Conservation (phyloP, 371 early-diverging fungal genomes). For the Rhizopus stolonifer region DNA sequence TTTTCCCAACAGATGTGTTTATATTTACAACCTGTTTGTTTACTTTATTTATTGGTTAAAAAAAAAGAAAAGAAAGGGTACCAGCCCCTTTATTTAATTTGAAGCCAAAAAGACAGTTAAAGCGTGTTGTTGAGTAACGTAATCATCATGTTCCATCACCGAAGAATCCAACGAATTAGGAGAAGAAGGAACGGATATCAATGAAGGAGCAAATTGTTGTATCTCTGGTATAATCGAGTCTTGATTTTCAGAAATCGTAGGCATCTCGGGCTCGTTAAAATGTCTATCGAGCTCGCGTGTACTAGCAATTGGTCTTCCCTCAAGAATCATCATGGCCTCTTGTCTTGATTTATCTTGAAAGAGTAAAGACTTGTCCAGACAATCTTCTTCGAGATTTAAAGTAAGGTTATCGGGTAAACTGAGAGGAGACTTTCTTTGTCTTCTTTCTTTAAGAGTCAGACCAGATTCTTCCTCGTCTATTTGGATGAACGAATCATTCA, state of each 20-base stretch:
- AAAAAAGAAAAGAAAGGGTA: too few relatives aligned
- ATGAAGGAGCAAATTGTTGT: constrained; percentile 32
- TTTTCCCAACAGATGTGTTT: too few relatives aligned
- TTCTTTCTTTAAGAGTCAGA: constrained; percentile 19
- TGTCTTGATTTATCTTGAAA: constrained; percentile 16
- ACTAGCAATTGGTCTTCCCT: constrained; percentile 19
- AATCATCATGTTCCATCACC: constrained; percentile 13
- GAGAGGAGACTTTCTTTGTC: constrained; percentile 18
- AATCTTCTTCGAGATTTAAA: constrained; percentile 7
- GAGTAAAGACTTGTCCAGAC: background rate
- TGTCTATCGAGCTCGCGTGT: constrained; percentile 9
- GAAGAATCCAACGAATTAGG: constrained; percentile 38
- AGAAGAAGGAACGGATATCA: constrained; percentile 41
- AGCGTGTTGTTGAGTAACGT: constrained; percentile 2
- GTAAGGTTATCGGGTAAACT: constrained; percentile 18
- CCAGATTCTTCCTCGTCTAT: background rate
- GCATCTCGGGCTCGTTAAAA: background rate
- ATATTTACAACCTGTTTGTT: too few relatives aligned
- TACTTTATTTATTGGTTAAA: too few relatives aligned
- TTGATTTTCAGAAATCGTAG: constrained; percentile 15
- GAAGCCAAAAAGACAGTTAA: background rate
- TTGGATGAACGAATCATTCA: background rate
- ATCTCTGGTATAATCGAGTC: constrained; percentile 12
- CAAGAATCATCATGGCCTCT: constrained; percentile 31
- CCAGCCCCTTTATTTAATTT: too few relatives aligned